These are phyloP conservation scores for Nakazawaea peltata DNA, from an alignment of 805 yeast genomes.

Conservation along the genomic window DNA sequence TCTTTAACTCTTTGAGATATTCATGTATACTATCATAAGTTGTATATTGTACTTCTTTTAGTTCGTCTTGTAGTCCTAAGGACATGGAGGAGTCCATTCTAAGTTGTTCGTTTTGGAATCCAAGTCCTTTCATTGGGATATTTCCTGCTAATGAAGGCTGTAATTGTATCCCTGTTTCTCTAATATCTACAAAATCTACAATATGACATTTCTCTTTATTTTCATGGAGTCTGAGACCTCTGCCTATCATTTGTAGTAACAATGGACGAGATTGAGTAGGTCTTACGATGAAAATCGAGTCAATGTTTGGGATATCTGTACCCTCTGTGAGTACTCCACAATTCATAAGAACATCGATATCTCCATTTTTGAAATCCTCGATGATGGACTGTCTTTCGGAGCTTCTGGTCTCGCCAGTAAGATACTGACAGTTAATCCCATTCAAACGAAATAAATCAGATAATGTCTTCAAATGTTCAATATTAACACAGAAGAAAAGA, in stretches of 20 bases:
- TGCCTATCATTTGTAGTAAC: constrained; percentile 81
- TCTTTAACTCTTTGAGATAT: constrained; percentile 5
- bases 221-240: constrained; percentile 66
- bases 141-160: constrained; percentile 44
- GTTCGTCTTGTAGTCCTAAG: constrained; percentile 3
- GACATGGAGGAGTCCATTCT: constrained; percentile 26
- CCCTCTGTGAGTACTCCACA: constrained; percentile 93
- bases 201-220: constrained; percentile 64
- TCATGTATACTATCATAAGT: constrained; percentile 9
- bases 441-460: constrained; percentile 41
- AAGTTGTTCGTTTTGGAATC: constrained; percentile 35
- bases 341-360: constrained; percentile 68
- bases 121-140: background rate
- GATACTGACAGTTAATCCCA: constrained; percentile 65
- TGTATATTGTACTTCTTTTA: constrained; percentile 6
- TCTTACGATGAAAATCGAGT: constrained; percentile 67
- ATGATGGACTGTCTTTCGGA: constrained; percentile 44
- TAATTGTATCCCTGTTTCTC: constrained; percentile 43
- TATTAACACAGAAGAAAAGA: constrained; percentile 70
- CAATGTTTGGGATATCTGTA: constrained; percentile 87
- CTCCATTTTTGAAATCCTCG: constrained; percentile 51
- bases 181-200: constrained; percentile 67
- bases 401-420: constrained; percentile 57
- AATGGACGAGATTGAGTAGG: constrained; percentile 74
- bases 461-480: constrained; percentile 53